These are phyloP conservation scores for Neopestalotiopsis rosae DNA, from an alignment of 2,329 filamentous ascomycete species.

Conservation along the genomic window DNA sequence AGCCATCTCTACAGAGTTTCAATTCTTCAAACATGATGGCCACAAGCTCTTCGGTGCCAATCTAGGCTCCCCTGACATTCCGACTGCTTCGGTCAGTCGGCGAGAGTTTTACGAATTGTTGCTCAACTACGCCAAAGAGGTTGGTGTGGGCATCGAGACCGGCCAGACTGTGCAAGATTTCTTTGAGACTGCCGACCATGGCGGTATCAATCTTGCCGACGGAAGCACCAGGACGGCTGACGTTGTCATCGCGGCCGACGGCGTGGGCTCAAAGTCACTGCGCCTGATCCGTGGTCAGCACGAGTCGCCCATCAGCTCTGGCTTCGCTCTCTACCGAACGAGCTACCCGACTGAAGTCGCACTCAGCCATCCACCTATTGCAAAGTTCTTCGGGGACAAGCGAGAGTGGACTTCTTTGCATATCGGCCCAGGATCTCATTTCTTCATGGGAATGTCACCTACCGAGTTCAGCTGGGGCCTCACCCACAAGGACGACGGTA, in stretches of 20 bases:
- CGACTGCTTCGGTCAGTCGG: background rate
- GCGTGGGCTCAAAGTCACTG: slow-evolving; percentile 8
- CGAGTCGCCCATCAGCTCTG: slow-evolving; percentile 23
- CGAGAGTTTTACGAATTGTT: background rate
- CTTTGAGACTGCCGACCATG: background rate
- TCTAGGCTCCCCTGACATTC: background rate
- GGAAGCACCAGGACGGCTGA: background rate
- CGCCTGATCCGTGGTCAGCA: background rate
- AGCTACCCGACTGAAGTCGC: slow-evolving; percentile 17
- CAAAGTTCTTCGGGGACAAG: background rate
- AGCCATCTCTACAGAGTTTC: background rate
- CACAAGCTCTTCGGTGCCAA: background rate
- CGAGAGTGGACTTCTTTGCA: background rate
- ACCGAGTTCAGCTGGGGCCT: slow-evolving; percentile 20
- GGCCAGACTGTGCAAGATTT: background rate
- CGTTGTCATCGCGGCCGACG: slow-evolving; percentile 15
- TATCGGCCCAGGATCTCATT: background rate
- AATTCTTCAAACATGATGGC: slow-evolving; percentile 1
- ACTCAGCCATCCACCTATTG: background rate
- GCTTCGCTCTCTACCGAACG: slow-evolving; percentile 28
- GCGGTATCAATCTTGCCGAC: background rate
- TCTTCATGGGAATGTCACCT: background rate
- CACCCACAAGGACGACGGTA: slow-evolving; percentile 41
- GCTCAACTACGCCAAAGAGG: background rate
- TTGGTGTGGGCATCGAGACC: background rate